Evolutionary conservation across 2,329 filamentous ascomycete genomes (phyloP).

Genomic region (Epicoccum nigrum): DNA sequence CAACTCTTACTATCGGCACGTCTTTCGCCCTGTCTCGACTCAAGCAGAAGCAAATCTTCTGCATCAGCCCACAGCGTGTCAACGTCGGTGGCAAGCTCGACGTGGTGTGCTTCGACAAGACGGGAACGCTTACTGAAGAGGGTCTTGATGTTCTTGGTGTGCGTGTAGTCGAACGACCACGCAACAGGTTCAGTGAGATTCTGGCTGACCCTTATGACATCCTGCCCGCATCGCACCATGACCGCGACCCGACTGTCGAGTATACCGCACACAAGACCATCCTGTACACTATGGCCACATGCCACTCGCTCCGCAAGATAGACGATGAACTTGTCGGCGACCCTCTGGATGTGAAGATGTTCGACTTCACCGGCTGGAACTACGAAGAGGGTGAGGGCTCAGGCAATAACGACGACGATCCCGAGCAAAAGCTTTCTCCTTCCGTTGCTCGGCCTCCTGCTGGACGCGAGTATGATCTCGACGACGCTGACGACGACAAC

Average conservation of each 20-base stretch:
- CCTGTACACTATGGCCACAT: conserved; percentile 95
- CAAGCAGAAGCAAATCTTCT: conserved; percentile 91
- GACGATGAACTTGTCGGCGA: conserved; percentile 91
- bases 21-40: conserved; percentile 90
- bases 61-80: conserved; percentile 95
- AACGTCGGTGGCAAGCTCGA: conserved; percentile 97
- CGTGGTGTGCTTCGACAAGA: conserved; percentile 98
- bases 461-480: conserved; percentile 62
- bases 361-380: conserved; percentile 91
- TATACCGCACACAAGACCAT: conserved; percentile 71
- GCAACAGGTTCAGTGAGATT: conserved; percentile 75
- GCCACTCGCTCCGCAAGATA: conserved; percentile 85
- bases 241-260: conserved; percentile 65
- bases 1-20: conserved; percentile 93
- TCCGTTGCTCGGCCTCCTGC: conserved; percentile 84
- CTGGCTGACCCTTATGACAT: conserved; percentile 69
- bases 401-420: conserved; percentile 70
- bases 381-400: conserved; percentile 86
- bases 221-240: conserved; percentile 60
- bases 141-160: conserved; percentile 92
- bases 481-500: conserved; percentile 55
- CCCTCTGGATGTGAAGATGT: conserved; percentile 97
- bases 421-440: conserved; percentile 81
- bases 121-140: conserved; percentile 96
- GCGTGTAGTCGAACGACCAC: conserved; percentile 71